Percentiles rank a stretch among this genome's conserved stretches.
Conservation (phyloP, 257 asterid species). For the Solanum peruvianum region DNA sequence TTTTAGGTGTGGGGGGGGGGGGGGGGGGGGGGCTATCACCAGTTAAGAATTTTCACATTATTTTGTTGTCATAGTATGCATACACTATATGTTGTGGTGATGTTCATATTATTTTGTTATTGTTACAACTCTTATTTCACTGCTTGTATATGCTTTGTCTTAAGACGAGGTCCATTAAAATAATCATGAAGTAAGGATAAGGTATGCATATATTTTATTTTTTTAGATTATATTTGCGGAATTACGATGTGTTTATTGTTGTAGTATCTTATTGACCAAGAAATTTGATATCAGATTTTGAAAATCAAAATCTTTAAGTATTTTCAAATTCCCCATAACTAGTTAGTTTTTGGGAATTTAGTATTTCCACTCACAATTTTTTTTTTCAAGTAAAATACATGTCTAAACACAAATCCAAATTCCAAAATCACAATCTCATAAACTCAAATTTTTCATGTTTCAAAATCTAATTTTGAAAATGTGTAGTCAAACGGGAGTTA, state of each 20-base stretch:
- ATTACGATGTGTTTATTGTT: background rate
- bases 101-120: too few species aligned
- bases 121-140: too few species aligned
- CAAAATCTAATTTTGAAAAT: too few species aligned
- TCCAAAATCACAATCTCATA: too few species aligned
- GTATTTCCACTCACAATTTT: too few species aligned
- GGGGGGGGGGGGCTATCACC: background rate
- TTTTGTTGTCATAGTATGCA: background rate
- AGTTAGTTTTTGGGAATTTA: background rate
- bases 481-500: background rate
- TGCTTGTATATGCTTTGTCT: background rate
- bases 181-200: background rate
- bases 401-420: background rate
- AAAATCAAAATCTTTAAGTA: too few species aligned
- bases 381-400: too few species aligned
- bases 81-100: too few species aligned
- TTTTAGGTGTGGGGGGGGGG: rapidly evolving
- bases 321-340: background rate
- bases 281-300: background rate
- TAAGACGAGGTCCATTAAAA: too few species aligned
- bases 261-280: background rate
- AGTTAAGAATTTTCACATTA: background rate
- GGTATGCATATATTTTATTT: too few species aligned
- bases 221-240: background rate
- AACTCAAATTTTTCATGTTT: too few species aligned